Conservation (phyloP, 2,329 filamentous ascomycete genomes). For the Fusarium newnesense region DNA sequence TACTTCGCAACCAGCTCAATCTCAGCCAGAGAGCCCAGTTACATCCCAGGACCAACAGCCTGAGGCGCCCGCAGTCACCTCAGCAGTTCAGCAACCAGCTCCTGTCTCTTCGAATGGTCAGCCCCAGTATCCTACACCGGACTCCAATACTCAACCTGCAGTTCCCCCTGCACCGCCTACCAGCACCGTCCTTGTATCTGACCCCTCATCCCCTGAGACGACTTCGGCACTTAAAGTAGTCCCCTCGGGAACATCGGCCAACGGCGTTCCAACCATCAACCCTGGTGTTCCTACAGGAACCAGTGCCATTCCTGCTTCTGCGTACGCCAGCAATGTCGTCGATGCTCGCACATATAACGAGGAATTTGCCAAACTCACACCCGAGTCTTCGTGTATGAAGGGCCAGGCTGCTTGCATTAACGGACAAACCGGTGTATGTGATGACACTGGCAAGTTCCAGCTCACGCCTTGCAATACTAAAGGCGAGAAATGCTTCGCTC, state of each 20-base stretch:
- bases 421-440: conserved; percentile 61
- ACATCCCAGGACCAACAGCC: background rate
- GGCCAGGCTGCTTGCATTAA: conserved; percentile 64
- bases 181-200: conserved; percentile 11
- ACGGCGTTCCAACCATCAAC: conserved; percentile 55
- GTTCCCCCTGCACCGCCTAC: conserved; percentile 9
- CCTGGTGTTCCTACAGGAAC: conserved; percentile 50
- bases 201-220: conserved; percentile 20
- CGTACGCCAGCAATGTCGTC: conserved; percentile 58
- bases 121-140: conserved; percentile 5
- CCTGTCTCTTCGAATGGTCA: conserved; percentile 11
- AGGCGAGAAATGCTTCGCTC: conserved; percentile 59
- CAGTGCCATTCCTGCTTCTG: conserved; percentile 53
- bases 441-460: conserved; percentile 52
- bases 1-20: conserved; percentile 1
- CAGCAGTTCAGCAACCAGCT: conserved; percentile 13
- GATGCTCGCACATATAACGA: conserved; percentile 59
- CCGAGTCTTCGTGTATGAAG: conserved; percentile 57
- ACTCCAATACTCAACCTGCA: conserved; percentile 4
- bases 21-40: background rate
- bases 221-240: conserved; percentile 13
- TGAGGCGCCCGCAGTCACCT: conserved; percentile 5
- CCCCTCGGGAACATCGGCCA: conserved; percentile 46
- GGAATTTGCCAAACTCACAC: conserved; percentile 56
- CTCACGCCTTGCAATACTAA: conserved; percentile 49